Evolutionary conservation across 1,139 yeast species (phyloP).

Genomic region (Yamadazyma aaseri): DNA sequence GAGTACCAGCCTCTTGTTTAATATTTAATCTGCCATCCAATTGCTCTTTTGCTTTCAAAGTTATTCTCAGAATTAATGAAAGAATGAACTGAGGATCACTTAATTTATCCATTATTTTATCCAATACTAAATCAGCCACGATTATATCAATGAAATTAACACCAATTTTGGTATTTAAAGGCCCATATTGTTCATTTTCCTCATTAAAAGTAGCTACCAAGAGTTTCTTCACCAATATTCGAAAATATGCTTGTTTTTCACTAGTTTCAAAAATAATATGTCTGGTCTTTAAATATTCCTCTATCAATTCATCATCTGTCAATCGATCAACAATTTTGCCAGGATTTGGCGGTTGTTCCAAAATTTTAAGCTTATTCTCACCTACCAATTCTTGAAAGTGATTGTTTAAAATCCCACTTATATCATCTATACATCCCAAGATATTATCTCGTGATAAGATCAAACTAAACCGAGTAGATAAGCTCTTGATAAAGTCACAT

Average conservation of each 20-base stretch:
- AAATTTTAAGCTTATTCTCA: slow-evolving; percentile 15
- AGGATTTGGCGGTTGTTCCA: slow-evolving; percentile 15
- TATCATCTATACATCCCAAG: slow-evolving; percentile 21
- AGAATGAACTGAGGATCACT: slow-evolving; percentile 32
- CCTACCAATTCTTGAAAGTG: slow-evolving; percentile 26
- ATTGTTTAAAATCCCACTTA: slow-evolving; percentile 24
- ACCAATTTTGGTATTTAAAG: slow-evolving; percentile 28
- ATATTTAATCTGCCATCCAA: background rate
- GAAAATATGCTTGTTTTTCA: slow-evolving; percentile 19
- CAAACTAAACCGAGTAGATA: slow-evolving; percentile 20
- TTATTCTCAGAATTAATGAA: slow-evolving; percentile 13
- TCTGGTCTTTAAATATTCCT: slow-evolving; percentile 13
- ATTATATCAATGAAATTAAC: slow-evolving; percentile 27
- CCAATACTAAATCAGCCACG: slow-evolving; percentile 36
- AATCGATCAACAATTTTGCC: slow-evolving; percentile 6
- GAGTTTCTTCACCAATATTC: slow-evolving; percentile 25
- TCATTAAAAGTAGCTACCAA: slow-evolving; percentile 20
- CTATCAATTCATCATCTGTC: slow-evolving; percentile 12
- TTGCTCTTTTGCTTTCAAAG: slow-evolving; percentile 3
- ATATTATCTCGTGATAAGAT: slow-evolving; percentile 15
- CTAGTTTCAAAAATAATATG: slow-evolving; percentile 21
- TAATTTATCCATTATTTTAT: slow-evolving; percentile 27
- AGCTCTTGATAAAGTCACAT: slow-evolving; percentile 28
- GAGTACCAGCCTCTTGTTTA: slow-evolving; percentile 1
- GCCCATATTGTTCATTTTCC: slow-evolving; percentile 1